Evolutionary conservation across 306 rosid genomes (phyloP).

Genomic region (Mucuna pruriens): DNA sequence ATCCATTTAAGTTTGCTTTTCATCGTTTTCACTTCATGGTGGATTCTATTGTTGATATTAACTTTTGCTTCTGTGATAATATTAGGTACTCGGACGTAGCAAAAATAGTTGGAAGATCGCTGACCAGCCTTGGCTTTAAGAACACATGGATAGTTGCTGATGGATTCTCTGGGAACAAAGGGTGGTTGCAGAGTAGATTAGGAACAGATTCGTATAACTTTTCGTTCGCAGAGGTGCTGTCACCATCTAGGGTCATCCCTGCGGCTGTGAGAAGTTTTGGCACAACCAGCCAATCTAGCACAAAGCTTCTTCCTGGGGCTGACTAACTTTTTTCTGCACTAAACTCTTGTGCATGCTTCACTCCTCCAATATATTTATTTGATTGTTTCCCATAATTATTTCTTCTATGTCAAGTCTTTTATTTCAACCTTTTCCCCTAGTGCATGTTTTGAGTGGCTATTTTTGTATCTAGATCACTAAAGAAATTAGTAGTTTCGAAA

Average conservation of each 20-base stretch:
- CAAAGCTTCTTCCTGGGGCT: constrained; percentile 78
- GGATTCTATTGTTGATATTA: neutral
- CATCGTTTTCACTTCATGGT: neutral
- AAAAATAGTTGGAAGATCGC: constrained; percentile 76
- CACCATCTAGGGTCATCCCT: constrained; percentile 85
- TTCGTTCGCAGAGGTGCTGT: constrained; percentile 79
- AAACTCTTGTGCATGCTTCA: constrained; percentile 38
- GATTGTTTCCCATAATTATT: constrained; percentile 17
- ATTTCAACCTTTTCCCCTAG: neutral
- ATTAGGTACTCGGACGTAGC: constrained; percentile 82
- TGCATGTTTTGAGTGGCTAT: neutral
- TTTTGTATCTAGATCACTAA: too few species aligned
- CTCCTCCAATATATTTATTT: constrained; percentile 3
- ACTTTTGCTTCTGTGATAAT: neutral
- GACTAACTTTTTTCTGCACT: constrained; percentile 39
- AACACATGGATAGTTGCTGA: constrained; percentile 75
- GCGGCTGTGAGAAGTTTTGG: constrained; percentile 65
- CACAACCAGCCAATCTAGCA: constrained; percentile 54
- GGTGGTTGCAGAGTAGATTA: constrained; percentile 93
- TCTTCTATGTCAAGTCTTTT: constrained; percentile 17
- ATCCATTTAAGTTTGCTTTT: neutral
- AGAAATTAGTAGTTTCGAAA: too few species aligned
- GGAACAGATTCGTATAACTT: constrained; percentile 81
- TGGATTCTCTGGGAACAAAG: constrained; percentile 89
- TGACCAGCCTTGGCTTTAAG: constrained; percentile 74